Evolutionary conservation across 2,329 filamentous ascomycete species (phyloP).

Genomic region (Didymella keratinophila): DNA sequence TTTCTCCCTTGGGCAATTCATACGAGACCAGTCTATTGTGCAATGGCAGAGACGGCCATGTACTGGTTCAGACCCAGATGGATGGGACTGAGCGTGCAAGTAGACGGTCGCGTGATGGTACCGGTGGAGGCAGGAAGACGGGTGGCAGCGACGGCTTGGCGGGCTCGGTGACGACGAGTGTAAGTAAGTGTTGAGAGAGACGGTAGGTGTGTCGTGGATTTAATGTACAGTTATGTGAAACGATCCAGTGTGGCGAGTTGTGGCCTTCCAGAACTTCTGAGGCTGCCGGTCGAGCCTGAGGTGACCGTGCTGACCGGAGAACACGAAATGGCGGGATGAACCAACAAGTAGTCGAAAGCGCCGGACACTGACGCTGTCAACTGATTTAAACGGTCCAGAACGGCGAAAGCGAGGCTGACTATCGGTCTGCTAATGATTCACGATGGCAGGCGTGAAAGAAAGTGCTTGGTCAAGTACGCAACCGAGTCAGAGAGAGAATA

Average conservation of each 20-base stretch:
- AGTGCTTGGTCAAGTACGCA: conserved; percentile 12
- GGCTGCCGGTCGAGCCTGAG: conserved; percentile 16
- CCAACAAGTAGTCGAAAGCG: conserved; percentile 3
- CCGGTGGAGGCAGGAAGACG: neutral
- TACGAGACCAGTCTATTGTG: conserved; percentile 35
- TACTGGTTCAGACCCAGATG: conserved; percentile 22
- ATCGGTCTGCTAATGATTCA: conserved; percentile 6
- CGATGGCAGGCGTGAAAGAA: neutral
- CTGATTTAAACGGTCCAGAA: conserved; percentile 4
- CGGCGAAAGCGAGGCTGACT: conserved; percentile 4
- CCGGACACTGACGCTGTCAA: conserved; percentile 10
- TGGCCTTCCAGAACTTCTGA: conserved; percentile 13
- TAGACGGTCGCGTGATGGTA: conserved; percentile 19
- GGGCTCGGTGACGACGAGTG: neutral
- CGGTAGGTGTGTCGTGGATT: conserved; percentile 3
- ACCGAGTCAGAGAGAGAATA: conserved; percentile 10
- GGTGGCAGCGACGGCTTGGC: conserved; percentile 1
- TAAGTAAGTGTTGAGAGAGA: neutral
- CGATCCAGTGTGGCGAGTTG: conserved; percentile 10
- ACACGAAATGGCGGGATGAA: conserved; percentile 15
- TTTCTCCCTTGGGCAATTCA: conserved; percentile 48
- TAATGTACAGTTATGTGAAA: conserved; percentile 16
- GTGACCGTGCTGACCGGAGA: conserved; percentile 30
- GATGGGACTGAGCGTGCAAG: conserved; percentile 15
- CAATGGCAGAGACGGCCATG: conserved; percentile 32